Percentiles rank a stretch among this genome's conserved stretches.
phyloP scores from a whole-genome alignment of 2,329 filamentous ascomycete genomes.

The Microsporum ferrugineum region DNA sequence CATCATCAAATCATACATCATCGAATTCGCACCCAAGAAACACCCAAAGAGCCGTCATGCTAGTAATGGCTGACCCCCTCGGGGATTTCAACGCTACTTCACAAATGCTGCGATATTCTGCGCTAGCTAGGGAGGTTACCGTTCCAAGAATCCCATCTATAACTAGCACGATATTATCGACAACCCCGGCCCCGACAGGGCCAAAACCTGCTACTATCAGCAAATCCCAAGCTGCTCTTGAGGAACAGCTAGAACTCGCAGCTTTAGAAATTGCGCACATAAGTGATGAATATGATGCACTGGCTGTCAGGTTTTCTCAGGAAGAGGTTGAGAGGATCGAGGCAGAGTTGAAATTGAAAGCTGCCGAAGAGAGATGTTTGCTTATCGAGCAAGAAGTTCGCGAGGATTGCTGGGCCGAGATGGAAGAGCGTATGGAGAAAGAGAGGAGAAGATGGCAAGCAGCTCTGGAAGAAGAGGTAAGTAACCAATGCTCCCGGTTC shows the following conservation, averaged over 20 bases:
- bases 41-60: conserved; percentile 85
- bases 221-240: conserved; percentile 27
- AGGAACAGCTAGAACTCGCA: conserved; percentile 69
- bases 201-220: conserved; percentile 19
- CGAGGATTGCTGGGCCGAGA: conserved; percentile 79
- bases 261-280: conserved; percentile 72
- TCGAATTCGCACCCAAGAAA: conserved; percentile 32
- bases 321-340: conserved; percentile 60
- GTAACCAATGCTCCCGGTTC: background rate
- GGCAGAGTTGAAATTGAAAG: conserved; percentile 61
- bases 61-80: conserved; percentile 83
- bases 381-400: conserved; percentile 74
- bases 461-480: conserved; percentile 61
- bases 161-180: conserved; percentile 53
- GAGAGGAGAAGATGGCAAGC: conserved; percentile 75
- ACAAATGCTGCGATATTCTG: conserved; percentile 89
- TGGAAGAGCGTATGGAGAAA: conserved; percentile 62
- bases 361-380: conserved; percentile 52
- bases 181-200: conserved; percentile 22
- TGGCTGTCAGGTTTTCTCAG: conserved; percentile 56
- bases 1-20: conserved; percentile 42
- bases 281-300: conserved; percentile 61
- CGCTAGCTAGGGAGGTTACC: conserved; percentile 82
- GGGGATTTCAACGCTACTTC: conserved; percentile 96
- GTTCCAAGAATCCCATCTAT: conserved; percentile 80